Conservation (phyloP, 2,329 filamentous ascomycete species). For the Hypoxylon sp. region DNA sequence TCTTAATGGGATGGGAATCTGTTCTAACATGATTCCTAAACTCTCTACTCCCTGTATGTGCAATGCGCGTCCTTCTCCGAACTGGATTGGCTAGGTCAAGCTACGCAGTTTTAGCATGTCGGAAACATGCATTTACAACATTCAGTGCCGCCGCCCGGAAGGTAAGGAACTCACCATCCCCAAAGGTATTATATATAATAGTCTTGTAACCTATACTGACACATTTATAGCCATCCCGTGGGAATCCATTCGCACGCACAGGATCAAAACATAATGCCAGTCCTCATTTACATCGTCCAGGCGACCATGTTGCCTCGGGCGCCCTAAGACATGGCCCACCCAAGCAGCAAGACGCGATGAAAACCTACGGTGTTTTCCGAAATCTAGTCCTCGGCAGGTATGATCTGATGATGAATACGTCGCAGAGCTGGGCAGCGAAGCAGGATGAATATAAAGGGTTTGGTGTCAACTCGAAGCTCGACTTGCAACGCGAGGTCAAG, state of each 20-base stretch:
- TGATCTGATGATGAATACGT: constrained; percentile 53
- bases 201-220: background rate
- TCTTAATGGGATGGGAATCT: constrained; percentile 22
- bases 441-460: constrained; percentile 54
- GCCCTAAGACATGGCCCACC: background rate
- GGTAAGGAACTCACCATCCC: constrained; percentile 9
- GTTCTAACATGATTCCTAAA: constrained; percentile 48
- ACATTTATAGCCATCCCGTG: background rate
- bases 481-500: constrained; percentile 61
- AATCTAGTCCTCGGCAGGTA: constrained; percentile 54
- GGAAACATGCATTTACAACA: constrained; percentile 50
- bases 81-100: constrained; percentile 48
- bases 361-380: constrained; percentile 49
- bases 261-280: background rate
- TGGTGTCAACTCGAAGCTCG: constrained; percentile 57
- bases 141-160: constrained; percentile 26
- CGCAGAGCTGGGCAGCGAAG: constrained; percentile 48
- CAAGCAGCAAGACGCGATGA: constrained; percentile 17
- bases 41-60: constrained; percentile 31
- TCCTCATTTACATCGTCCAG: background rate
- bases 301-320: background rate
- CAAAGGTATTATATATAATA: background rate
- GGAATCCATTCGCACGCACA: background rate
- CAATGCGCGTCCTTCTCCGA: constrained; percentile 52
- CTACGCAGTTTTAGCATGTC: constrained; percentile 36